phyloP scores from a whole-genome alignment of 2,329 filamentous ascomycete genomes.

The Sclerotinia nivalis region DNA sequence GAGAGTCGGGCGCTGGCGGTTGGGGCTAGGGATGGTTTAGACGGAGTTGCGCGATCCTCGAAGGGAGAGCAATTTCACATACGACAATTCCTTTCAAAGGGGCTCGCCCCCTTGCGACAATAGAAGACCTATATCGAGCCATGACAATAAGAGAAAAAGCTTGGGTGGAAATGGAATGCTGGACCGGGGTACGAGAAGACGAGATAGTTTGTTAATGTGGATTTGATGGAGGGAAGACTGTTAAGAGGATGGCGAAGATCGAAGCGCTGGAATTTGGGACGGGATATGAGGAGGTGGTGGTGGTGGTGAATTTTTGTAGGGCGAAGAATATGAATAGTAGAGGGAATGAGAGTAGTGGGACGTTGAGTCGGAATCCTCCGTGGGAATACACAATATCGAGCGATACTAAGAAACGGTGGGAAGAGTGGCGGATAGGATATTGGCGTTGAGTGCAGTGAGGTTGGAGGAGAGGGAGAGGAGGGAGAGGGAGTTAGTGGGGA shows the following conservation, averaged over 20 bases:
- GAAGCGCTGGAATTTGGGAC: constrained; percentile 31
- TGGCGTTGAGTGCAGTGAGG: constrained; percentile 67
- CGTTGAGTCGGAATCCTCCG: constrained; percentile 43
- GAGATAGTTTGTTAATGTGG: constrained; percentile 66
- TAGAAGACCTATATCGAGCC: no score
- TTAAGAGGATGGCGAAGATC: constrained; percentile 40
- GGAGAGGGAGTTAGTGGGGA: constrained; percentile 63
- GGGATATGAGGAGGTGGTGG: constrained; percentile 35
- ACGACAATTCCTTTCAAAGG: no score
- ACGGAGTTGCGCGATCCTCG: no score
- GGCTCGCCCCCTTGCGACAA: no score
- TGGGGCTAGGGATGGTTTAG: no score
- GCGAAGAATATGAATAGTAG: constrained; percentile 23
- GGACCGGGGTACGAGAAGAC: constrained; percentile 71
- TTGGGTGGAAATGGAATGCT: constrained; percentile 64
- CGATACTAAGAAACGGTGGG: constrained; percentile 75
- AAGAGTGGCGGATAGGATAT: constrained; percentile 71
- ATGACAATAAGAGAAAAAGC: no score
- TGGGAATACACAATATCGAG: constrained; percentile 78
- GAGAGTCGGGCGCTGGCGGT: constrained; percentile 54
- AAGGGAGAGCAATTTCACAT: no score
- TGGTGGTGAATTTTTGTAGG: constrained; percentile 27
- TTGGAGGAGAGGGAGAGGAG: constrained; percentile 71
- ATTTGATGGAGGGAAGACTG: constrained; percentile 63
- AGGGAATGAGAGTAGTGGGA: constrained; percentile 35